These are phyloP conservation scores for Claviceps spartinae DNA, from an alignment of 2,329 filamentous ascomycete species.

Conservation along the genomic window DNA sequence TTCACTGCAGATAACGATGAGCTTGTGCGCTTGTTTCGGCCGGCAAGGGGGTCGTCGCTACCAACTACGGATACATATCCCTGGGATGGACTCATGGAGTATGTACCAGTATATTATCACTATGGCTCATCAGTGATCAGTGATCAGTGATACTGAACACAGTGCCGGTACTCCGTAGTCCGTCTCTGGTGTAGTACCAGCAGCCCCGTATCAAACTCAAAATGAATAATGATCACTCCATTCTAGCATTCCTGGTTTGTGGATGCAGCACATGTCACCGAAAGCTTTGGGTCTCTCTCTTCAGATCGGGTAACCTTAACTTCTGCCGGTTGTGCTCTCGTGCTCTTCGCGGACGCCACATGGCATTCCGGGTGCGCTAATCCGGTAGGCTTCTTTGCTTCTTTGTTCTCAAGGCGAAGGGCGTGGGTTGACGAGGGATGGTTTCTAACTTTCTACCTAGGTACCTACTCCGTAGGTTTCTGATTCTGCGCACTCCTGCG, in stretches of 20 bases:
- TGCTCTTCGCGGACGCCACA: neutral
- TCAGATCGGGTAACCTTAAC: neutral
- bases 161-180: neutral
- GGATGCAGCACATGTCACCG: neutral
- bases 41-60: neutral
- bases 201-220: neutral
- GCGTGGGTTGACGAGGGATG: neutral
- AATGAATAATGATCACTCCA: neutral
- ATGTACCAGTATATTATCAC: too few species aligned
- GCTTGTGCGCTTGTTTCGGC: neutral
- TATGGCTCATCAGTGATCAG: too few species aligned
- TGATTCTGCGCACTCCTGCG: neutral
- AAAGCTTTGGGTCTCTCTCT: neutral
- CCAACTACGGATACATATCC: too few species aligned
- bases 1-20: neutral
- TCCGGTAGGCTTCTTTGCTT: neutral
- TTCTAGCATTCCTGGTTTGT: neutral
- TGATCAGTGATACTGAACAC: neutral
- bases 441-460: neutral
- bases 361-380: slow-evolving; percentile 1
- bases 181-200: neutral
- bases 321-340: neutral
- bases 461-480: too few species aligned
- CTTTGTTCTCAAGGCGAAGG: neutral
- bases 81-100: too few species aligned